These are phyloP conservation scores for Coemansia sp. DNA, from an alignment of 192 early-diverging fungal genomes.

Conservation along the genomic window DNA sequence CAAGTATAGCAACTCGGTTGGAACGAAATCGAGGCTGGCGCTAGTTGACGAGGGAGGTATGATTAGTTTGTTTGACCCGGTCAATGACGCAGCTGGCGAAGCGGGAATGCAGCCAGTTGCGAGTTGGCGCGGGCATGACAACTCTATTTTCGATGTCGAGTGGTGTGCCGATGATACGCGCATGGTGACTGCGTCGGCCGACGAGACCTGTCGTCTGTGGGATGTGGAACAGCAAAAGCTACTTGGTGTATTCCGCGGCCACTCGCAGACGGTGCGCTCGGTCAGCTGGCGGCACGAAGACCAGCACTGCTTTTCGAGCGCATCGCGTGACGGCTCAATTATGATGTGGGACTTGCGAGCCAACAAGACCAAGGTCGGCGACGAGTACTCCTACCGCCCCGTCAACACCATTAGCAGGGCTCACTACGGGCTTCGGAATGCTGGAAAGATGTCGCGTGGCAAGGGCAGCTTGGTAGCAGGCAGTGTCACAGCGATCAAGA, in stretches of 20 bases:
- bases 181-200: slow-evolving; percentile 73
- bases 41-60: slow-evolving; percentile 41
- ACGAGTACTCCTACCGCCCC: slow-evolving; percentile 26
- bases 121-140: slow-evolving; percentile 63
- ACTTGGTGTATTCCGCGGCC: slow-evolving; percentile 61
- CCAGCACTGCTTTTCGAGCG: slow-evolving; percentile 66
- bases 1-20: slow-evolving; percentile 25
- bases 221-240: slow-evolving; percentile 65
- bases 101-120: slow-evolving; percentile 12
- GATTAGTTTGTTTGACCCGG: slow-evolving; percentile 37
- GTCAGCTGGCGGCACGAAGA: slow-evolving; percentile 60
- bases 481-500: slow-evolving; percentile 31
- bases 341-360: slow-evolving; percentile 77
- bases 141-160: slow-evolving; percentile 78
- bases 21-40: slow-evolving; percentile 16
- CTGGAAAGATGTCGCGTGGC: slow-evolving; percentile 10
- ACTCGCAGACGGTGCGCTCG: slow-evolving; percentile 69
- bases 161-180: slow-evolving; percentile 71
- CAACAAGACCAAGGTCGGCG: slow-evolving; percentile 26
- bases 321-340: slow-evolving; percentile 69
- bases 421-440: slow-evolving; percentile 19
- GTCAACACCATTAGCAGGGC: slow-evolving; percentile 30
- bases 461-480: slow-evolving; percentile 12
- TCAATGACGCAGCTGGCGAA: slow-evolving; percentile 8
- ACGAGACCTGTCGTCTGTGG: slow-evolving; percentile 70